Percentiles rank a stretch among this genome's conserved stretches.
Conservation (phyloP, 2,329 filamentous ascomycete species). For the Penicillium sp. region DNA sequence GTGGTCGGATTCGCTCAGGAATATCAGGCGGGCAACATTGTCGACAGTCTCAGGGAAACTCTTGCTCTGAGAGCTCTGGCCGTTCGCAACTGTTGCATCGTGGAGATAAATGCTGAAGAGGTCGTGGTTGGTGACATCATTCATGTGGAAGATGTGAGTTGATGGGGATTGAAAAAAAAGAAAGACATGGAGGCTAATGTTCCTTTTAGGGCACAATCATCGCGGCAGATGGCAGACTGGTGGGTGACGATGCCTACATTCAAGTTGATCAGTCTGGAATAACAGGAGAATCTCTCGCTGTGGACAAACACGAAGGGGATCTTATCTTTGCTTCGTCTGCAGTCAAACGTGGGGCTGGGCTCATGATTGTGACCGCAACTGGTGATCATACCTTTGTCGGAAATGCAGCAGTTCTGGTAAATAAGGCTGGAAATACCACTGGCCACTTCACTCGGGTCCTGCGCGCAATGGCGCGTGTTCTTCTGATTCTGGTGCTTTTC, state of each 20-base stretch:
- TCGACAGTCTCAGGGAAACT: conserved; percentile 88
- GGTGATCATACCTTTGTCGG: conserved; percentile 91
- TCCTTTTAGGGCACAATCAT: conserved; percentile 71
- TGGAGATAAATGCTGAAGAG: conserved; percentile 77
- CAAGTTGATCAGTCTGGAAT: conserved; percentile 92
- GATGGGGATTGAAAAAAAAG: neutral
- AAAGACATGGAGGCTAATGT: conserved; percentile 3
- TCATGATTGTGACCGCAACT: conserved; percentile 77
- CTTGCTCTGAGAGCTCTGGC: conserved; percentile 85
- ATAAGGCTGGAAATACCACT: conserved; percentile 68
- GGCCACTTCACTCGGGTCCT: conserved; percentile 92
- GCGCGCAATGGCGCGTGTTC: conserved; percentile 78
- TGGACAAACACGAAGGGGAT: conserved; percentile 82
- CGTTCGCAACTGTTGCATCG: conserved; percentile 73
- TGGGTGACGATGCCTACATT: conserved; percentile 79
- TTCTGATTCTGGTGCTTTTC: conserved; percentile 76
- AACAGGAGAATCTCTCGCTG: conserved; percentile 86
- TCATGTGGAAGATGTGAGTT: conserved; percentile 71
- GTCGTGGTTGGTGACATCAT: conserved; percentile 89
- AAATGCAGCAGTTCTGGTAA: conserved; percentile 82
- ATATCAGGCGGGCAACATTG: conserved; percentile 84
- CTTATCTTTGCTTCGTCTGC: conserved; percentile 81
- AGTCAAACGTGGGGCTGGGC: conserved; percentile 87
- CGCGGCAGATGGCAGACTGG: conserved; percentile 81
- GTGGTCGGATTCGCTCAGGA: conserved; percentile 85